Evolutionary conservation across 192 early-diverging fungal genomes (phyloP).

Genomic region (Coemansia sp.): DNA sequence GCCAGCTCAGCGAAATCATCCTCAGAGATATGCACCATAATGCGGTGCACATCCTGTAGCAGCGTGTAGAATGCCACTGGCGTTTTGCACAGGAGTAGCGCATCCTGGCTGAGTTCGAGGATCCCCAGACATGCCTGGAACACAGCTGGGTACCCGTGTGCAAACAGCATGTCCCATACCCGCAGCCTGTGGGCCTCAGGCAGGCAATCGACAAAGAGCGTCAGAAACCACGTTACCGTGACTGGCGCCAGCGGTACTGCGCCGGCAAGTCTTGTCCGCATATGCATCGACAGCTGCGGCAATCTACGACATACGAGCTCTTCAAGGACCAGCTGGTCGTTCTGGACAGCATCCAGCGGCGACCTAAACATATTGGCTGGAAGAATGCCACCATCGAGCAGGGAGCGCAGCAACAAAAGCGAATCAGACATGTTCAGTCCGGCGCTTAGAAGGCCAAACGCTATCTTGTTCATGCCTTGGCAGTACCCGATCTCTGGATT

Average conservation of each 20-base stretch:
- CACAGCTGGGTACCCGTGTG: constrained; percentile 52
- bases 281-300: constrained; percentile 50
- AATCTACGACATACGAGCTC: constrained; percentile 53
- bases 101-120: constrained; percentile 48
- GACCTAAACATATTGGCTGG: constrained; percentile 54
- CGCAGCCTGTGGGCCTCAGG: constrained; percentile 53
- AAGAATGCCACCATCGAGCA: constrained; percentile 52
- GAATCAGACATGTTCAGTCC: constrained; percentile 52
- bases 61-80: constrained; percentile 49
- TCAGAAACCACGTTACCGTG: constrained; percentile 60
- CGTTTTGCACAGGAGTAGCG: constrained; percentile 51
- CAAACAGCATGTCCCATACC: constrained; percentile 61
- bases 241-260: constrained; percentile 46
- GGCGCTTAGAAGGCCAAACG: constrained; percentile 52
- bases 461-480: constrained; percentile 62
- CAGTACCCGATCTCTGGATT: constrained; percentile 58
- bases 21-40: constrained; percentile 42
- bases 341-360: constrained; percentile 55
- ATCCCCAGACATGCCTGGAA: constrained; percentile 57
- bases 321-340: constrained; percentile 58
- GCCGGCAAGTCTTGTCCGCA: constrained; percentile 46
- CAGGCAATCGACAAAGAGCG: constrained; percentile 56
- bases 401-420: constrained; percentile 48
- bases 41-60: constrained; percentile 52
- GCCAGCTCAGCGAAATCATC: constrained; percentile 45